A percentile compares a stretch with the other conserved stretches of the same genome.
Evolutionary conservation across 345 rosid species (phyloP).

Genomic region (Viola odorata): DNA sequence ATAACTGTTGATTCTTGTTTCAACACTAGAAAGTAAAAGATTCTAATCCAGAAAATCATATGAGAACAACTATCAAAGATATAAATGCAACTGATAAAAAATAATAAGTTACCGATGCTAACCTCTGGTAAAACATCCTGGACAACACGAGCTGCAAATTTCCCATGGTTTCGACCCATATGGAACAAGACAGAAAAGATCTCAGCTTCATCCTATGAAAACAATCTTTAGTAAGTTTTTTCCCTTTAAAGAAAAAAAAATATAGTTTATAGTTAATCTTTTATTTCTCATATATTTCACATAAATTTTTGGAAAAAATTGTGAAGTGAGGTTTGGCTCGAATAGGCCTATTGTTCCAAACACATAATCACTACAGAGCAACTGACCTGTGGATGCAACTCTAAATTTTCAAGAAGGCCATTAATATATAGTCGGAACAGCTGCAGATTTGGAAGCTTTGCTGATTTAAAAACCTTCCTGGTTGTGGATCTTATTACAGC

Average conservation of each 20-base stretch:
- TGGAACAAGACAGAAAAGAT: conserved; percentile 61
- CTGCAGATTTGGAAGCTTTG: conserved; percentile 39
- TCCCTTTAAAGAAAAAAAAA: background rate
- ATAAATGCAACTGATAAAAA: background rate
- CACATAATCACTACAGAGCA: background rate
- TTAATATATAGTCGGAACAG: conserved; percentile 48
- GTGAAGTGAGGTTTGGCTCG: background rate
- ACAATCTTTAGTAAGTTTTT: background rate
- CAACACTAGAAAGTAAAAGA: background rate
- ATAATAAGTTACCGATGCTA: conserved; percentile 15
- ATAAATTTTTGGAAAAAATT: background rate
- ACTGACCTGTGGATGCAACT: conserved; percentile 63
- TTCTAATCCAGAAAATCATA: background rate
- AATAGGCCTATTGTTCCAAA: background rate
- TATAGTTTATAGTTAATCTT: too few relatives aligned
- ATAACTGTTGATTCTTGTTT: background rate
- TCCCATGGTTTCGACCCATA: conserved; percentile 65
- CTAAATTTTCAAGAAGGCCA: conserved; percentile 59
- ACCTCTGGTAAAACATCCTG: conserved; percentile 62
- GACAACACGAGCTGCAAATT: conserved; percentile 39
- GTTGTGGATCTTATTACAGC: conserved; percentile 48
- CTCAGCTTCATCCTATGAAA: conserved; percentile 68
- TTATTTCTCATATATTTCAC: too few relatives aligned
- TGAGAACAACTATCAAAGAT: background rate
- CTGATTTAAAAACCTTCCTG: conserved; percentile 53